A percentile compares a stretch with the other conserved stretches of the same genome.
Evolutionary conservation across 352 stramenopile genomes (phyloP).

Genomic region (Globisporangium cylindrosporum): DNA sequence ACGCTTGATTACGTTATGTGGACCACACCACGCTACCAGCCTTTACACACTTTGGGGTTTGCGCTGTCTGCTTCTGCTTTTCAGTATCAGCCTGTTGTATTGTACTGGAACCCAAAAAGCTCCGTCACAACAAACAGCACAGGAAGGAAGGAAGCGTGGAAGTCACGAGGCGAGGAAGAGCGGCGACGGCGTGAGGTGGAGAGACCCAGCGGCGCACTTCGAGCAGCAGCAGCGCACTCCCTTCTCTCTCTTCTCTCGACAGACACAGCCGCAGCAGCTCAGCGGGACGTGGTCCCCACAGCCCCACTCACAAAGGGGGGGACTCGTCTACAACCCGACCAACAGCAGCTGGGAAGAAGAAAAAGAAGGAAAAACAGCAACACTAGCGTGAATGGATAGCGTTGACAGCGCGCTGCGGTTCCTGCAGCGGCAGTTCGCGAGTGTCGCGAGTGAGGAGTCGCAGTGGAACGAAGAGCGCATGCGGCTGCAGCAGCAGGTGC

Average conservation of each 20-base stretch:
- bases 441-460: slow-evolving; percentile 70
- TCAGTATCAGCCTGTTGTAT: neutral
- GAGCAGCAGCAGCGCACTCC: neutral
- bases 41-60: neutral
- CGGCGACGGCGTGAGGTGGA: neutral
- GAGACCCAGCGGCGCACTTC: neutral
- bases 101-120: neutral
- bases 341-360: neutral
- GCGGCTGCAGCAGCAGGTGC: slow-evolving; percentile 69
- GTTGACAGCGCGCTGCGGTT: slow-evolving; percentile 84
- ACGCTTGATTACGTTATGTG: neutral
- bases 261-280: neutral
- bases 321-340: neutral
- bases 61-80: neutral
- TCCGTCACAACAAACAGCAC: neutral
- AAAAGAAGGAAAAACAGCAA: neutral
- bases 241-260: neutral
- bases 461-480: slow-evolving; percentile 77
- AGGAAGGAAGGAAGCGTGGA: neutral
- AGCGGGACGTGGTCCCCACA: neutral
- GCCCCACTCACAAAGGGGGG: neutral
- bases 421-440: slow-evolving; percentile 82
- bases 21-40: neutral
- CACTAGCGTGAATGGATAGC: slow-evolving; percentile 57
- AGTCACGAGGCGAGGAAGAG: neutral